Evolutionary conservation across 1,284 basidiomycete species (phyloP).

Genomic region (Fomitopsis betulina): DNA sequence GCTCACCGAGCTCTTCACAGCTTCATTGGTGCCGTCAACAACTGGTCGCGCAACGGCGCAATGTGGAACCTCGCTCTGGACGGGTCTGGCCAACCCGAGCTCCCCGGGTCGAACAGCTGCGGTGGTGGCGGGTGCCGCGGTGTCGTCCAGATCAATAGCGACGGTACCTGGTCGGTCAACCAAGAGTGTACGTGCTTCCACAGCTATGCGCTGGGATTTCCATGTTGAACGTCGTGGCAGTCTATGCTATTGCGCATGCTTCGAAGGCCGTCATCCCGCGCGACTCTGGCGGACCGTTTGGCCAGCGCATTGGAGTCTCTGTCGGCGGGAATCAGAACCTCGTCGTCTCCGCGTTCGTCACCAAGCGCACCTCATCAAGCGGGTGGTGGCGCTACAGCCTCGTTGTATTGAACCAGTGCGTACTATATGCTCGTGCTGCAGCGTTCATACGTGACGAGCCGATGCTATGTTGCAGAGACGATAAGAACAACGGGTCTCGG

Average conservation of each 20-base stretch:
- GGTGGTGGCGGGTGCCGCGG: constrained; percentile 55
- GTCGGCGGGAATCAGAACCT: constrained; percentile 62
- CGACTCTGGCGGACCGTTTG: constrained; percentile 62
- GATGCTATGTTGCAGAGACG: no score
- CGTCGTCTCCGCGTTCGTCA: constrained; percentile 53
- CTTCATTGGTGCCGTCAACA: constrained; percentile 39
- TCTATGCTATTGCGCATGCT: no score
- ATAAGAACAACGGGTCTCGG: no score
- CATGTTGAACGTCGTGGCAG: constrained; percentile 28
- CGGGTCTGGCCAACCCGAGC: constrained; percentile 52
- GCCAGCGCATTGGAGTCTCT: constrained; percentile 57
- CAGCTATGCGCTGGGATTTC: no score
- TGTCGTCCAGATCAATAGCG: constrained; percentile 59
- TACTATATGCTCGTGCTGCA: no score
- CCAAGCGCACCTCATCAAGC: constrained; percentile 58
- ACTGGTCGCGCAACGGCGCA: constrained; percentile 46
- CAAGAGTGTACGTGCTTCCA: constrained; percentile 54
- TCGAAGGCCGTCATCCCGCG: constrained; percentile 69
- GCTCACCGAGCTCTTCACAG: constrained; percentile 12
- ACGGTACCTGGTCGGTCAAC: constrained; percentile 58
- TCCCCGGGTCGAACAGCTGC: constrained; percentile 62
- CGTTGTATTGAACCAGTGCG: constrained; percentile 60
- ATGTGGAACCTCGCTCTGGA: constrained; percentile 76
- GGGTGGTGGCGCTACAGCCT: constrained; percentile 62
- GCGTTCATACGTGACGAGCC: no score